phyloP scores from a whole-genome alignment of 2,329 filamentous ascomycete genomes.

The Pezizomycotina sp. region DNA sequence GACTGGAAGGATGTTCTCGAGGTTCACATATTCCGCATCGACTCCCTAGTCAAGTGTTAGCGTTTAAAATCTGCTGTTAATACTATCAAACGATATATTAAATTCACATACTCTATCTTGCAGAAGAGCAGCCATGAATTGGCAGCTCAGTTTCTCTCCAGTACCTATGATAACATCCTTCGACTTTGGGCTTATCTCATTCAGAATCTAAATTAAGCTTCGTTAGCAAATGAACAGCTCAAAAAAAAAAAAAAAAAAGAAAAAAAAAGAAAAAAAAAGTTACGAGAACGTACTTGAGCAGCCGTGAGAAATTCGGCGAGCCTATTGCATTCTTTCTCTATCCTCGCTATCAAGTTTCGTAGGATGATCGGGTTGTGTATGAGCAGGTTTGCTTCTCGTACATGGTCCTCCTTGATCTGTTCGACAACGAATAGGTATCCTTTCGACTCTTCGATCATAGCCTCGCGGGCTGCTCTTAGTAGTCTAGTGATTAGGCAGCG shows the following conservation, averaged over 20 bases:
- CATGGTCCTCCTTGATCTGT: slow-evolving; percentile 68
- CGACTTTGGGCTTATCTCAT: slow-evolving; percentile 58
- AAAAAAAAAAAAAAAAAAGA: no score
- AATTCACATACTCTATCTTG: slow-evolving; percentile 50
- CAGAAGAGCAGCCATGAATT: slow-evolving; percentile 72
- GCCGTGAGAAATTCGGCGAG: slow-evolving; percentile 58
- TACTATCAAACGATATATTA: neutral
- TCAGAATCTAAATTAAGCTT: slow-evolving; percentile 33
- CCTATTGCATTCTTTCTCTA: slow-evolving; percentile 63
- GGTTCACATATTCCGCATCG: slow-evolving; percentile 75
- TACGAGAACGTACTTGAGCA: slow-evolving; percentile 33
- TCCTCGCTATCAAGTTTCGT: slow-evolving; percentile 44
- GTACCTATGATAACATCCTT: slow-evolving; percentile 85
- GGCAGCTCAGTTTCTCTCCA: slow-evolving; percentile 88
- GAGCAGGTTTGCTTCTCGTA: slow-evolving; percentile 50
- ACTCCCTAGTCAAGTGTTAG: slow-evolving; percentile 43
- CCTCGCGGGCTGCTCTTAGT: slow-evolving; percentile 35
- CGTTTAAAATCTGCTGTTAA: neutral
- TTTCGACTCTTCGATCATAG: slow-evolving; percentile 32
- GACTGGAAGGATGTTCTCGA: slow-evolving; percentile 55
- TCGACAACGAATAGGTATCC: slow-evolving; percentile 45
- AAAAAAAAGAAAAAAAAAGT: slow-evolving; percentile 2
- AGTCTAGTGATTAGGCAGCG: slow-evolving; percentile 26
- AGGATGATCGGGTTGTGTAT: slow-evolving; percentile 42
- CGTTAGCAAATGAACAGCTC: no score